Base-by-base conservation (phyloP, 73 alveolate species). In the Blepharisma stoltei region DNA sequence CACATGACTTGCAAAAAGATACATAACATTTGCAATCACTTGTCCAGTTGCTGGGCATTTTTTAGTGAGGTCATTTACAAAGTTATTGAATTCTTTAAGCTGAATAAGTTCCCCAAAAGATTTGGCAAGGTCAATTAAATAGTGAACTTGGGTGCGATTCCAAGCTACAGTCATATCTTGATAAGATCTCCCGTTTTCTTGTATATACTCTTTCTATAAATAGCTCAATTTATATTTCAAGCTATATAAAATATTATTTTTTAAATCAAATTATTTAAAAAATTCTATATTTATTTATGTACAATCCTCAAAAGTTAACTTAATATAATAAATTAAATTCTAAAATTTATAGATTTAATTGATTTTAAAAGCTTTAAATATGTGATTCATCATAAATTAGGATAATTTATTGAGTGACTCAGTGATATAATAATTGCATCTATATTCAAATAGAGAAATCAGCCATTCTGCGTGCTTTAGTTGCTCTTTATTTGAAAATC, bases 61-160 rank as follows among this genome's bases (percentile, higher is more conserved):
- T 11, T 71, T 71, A n/a, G 18, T n/a, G 20, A 71, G 37, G 43
- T 71, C 65, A 27, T 20, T n/a, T 0, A 71, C n/a, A 37, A 41
- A 37, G 20, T 71, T 60, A n/a, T 41, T n/a, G 38, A 60, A 54
- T 71, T 71, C 32, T 50, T 71, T 60, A 71, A 60, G 67, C 18
- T 21, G 43, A 43, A 54, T 37, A 43, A 60, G 54, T 7, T 71
- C 81, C 20, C 81, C 81, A 44, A 71, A 71, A 7, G 71, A 47
- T 23, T 48, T 71, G 0, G 71, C 14, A 44, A 71, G 81, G 32
- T 71, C 70, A 71, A 21, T 47, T 50, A 60, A 48, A 47, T 71
- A 50, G 50, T 48, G 65, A 0, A 60, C 71, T 50, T 71, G 65
- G 21, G 81, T 48, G 6, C 5, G 21, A 45, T 48, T 71, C 71